Conservation (phyloP, 2,329 filamentous ascomycete species). For the Scedosporium aurantiacum region DNA sequence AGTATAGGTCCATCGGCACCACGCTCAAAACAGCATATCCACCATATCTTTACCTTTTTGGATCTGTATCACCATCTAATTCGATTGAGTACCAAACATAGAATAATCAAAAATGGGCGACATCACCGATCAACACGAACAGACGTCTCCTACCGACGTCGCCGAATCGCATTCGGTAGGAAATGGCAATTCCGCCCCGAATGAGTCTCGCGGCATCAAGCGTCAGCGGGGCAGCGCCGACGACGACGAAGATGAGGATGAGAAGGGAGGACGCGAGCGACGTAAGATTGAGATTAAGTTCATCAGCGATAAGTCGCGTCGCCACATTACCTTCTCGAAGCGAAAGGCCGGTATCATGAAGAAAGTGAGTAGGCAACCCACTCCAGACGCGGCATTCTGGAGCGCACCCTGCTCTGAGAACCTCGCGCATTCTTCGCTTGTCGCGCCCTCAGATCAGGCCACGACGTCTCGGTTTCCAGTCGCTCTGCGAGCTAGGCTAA, state of each 20-base stretch:
- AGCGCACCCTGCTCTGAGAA: no score
- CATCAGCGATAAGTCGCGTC: conserved; percentile 98
- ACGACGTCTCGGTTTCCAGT: not conserved
- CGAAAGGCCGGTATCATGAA: conserved; percentile 99
- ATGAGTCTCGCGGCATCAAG: conserved; percentile 76
- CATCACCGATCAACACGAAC: conserved; percentile 67
- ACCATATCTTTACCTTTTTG: conserved; percentile 44
- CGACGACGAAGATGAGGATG: conserved; percentile 94
- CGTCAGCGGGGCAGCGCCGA: conserved; percentile 76
- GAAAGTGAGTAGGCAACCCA: conserved; percentile 59
- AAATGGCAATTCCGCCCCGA: conserved; percentile 56
- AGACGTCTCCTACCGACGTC: conserved; percentile 62
- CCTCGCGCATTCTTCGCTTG: not conserved
- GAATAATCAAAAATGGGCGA: conserved; percentile 53
- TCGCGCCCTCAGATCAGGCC: not conserved
- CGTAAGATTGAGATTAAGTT: conserved; percentile 99
- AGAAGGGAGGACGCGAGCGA: conserved; percentile 94
- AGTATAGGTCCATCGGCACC: conserved; percentile 56
- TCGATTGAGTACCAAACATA: conserved; percentile 4
- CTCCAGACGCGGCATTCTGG: not conserved
- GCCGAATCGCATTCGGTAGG: conserved; percentile 62
- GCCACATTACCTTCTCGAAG: conserved; percentile 99
- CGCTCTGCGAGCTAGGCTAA: conserved; percentile 2
- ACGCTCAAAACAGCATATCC: conserved; percentile 56
- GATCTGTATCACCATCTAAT: conserved; percentile 28